These are phyloP conservation scores for Phaeoacremonium minimum DNA, from an alignment of 2,329 filamentous ascomycete genomes.

Conservation along the genomic window DNA sequence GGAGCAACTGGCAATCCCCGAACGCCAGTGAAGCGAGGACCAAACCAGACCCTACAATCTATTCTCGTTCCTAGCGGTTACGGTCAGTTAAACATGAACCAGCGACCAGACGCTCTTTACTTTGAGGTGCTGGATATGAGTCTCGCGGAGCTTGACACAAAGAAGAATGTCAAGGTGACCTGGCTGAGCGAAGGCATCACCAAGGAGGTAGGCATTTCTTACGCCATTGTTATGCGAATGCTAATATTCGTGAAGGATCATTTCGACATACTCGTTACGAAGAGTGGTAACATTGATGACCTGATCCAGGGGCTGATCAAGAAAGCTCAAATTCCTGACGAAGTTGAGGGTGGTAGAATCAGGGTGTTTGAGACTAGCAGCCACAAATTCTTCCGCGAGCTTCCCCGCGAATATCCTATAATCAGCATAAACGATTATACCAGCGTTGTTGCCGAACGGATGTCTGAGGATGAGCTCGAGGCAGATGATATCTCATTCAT, in stretches of 20 bases:
- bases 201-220: constrained; percentile 68
- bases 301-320: constrained; percentile 72
- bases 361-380: constrained; percentile 79
- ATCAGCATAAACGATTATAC: constrained; percentile 82
- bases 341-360: constrained; percentile 64
- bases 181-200: constrained; percentile 86
- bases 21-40: constrained; percentile 66
- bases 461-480: constrained; percentile 69
- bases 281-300: constrained; percentile 77
- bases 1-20: constrained; percentile 73
- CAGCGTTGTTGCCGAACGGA: constrained; percentile 72
- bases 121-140: constrained; percentile 96
- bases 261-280: constrained; percentile 80
- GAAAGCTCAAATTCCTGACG: constrained; percentile 75
- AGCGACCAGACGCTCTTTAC: constrained; percentile 74
- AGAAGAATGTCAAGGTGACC: constrained; percentile 78
- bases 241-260: constrained; percentile 52
- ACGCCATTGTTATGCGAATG: constrained; percentile 5
- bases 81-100: constrained; percentile 64
- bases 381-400: constrained; percentile 79
- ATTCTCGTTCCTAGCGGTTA: constrained; percentile 76
- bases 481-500: constrained; percentile 57
- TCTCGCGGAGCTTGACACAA: constrained; percentile 85
- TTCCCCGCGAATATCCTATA: constrained; percentile 68
- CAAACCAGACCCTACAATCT: constrained; percentile 66